Evolutionary conservation across 2,329 filamentous ascomycete species (phyloP), one percentile per base, ranked within the genome.

Genomic region (Ascochyta viciae-villosae): DNA sequence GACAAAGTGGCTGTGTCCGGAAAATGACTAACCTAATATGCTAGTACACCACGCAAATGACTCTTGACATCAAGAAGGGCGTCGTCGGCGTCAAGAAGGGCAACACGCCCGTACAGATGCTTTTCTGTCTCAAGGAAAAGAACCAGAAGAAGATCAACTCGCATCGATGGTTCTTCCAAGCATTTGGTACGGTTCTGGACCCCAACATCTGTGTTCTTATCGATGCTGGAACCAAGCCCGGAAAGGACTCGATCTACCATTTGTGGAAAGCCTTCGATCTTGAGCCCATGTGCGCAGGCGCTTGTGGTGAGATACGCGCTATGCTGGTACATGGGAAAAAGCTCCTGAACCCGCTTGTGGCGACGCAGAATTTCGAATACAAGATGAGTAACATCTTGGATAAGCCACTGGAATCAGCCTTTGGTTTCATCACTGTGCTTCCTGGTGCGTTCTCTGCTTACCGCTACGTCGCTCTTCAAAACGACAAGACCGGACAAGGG

Each of bases 61-160:
- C 90, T 31, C 81, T 98, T 70, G 87, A 91, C 70, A 87, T 98
- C 74, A 96, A 96, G 81, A 96, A 94, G 66, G 89, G 90, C 57
- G 85, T 96, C 38, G 94, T 98, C 8, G 84, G 88, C 43, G 82
- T 98, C 45, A 91, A 95, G 60, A 91, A 92, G 71, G 89, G 83
- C 6, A 85, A 90, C 58, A 92, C 95, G 60, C 94, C 95, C 0
- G 91, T 99, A 2, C 95, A 99, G 79, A 89, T 99, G 81, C 86
- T 99, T 4, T 99, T 99, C 82, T 99, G 95, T 76, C 78, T 99
- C 58, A 99, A 99, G 81, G 95, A 99, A 74, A 98, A 97, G 85
- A 99, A 99, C 74, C 93, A 97, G 80, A 99, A 99, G 83, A 99
- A 99, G 83, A 99, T 99, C 85, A 99, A 99, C 75, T 98, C 95